phyloP scores from a whole-genome alignment of 768 basidiomycete species.

The Trametes cubensis region DNA sequence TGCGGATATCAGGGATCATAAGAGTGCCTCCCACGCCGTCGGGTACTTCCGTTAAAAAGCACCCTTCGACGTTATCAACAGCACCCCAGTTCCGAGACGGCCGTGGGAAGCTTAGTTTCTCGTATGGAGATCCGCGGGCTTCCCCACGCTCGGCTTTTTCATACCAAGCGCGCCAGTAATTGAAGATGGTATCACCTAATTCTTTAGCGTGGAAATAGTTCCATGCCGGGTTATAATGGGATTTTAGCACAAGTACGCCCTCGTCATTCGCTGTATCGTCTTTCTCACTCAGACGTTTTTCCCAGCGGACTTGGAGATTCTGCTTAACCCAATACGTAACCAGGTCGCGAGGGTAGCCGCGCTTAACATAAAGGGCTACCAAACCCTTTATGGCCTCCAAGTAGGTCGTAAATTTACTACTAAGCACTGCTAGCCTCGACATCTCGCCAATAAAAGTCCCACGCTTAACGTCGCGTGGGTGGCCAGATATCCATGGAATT shows the following conservation, averaged over 20 bases:
- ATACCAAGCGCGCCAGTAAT: slow-evolving; percentile 28
- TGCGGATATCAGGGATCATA: background rate
- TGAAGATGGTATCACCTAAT: slow-evolving; percentile 33
- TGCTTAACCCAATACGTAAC: slow-evolving; percentile 32
- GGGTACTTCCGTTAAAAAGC: background rate
- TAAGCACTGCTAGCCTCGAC: slow-evolving; percentile 30
- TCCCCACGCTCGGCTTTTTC: slow-evolving; percentile 1
- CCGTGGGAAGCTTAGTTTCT: background rate
- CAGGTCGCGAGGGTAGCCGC: slow-evolving; percentile 36
- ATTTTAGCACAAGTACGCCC: slow-evolving; percentile 37
- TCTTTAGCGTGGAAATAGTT: slow-evolving; percentile 38
- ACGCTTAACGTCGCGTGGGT: slow-evolving; percentile 20
- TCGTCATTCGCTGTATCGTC: background rate
- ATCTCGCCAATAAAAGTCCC: slow-evolving; percentile 28
- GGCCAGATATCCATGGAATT: slow-evolving; percentile 23
- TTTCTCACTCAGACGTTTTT: slow-evolving; percentile 28
- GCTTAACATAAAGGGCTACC: slow-evolving; percentile 31
- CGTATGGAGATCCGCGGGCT: background rate
- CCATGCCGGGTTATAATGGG: slow-evolving; percentile 37
- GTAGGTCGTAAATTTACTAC: slow-evolving; percentile 34
- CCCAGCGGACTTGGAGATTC: slow-evolving; percentile 35
- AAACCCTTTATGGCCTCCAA: slow-evolving; percentile 31
- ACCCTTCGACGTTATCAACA: background rate
- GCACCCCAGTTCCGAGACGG: background rate
- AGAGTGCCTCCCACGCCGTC: background rate